phyloP scores from a whole-genome alignment of 495 filamentous ascomycete genomes.

The Aspergillus bertholletiae region DNA sequence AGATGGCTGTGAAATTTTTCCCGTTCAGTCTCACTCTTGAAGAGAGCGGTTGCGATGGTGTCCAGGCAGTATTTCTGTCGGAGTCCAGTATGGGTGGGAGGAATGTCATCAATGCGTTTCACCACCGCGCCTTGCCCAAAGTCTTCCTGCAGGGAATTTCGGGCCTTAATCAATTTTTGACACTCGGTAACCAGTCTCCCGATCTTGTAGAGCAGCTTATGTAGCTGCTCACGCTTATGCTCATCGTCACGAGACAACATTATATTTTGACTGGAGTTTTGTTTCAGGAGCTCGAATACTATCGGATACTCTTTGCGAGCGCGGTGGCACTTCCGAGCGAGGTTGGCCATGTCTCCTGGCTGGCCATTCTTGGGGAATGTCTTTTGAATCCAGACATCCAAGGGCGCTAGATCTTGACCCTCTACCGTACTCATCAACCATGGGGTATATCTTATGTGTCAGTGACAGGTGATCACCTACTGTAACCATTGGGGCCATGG shows the following conservation, averaged over 20 bases:
- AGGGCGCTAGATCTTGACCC: background rate
- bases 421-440: too few relatives aligned
- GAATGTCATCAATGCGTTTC: background rate
- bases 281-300: background rate
- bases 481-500: too few relatives aligned
- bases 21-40: background rate
- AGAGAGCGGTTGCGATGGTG: background rate
- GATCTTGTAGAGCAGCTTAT: slow-evolving; percentile 8
- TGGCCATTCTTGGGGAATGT: background rate
- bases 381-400: background rate
- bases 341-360: background rate
- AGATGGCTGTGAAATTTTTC: background rate
- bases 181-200: slow-evolving; percentile 2
- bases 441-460: too few relatives aligned
- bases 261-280: background rate
- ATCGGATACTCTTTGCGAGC: background rate
- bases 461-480: too few relatives aligned
- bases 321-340: background rate
- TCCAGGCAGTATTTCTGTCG: background rate
- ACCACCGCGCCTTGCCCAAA: background rate
- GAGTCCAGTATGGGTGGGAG: background rate
- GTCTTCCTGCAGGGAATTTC: too few relatives aligned
- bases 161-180: background rate
- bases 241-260: too few relatives aligned
- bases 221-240: background rate